Percentiles rank a stretch among this genome's conserved stretches.
Evolutionary conservation across 1,284 basidiomycete genomes (phyloP).

Genomic region (Pseudozyma tsukubaensis): DNA sequence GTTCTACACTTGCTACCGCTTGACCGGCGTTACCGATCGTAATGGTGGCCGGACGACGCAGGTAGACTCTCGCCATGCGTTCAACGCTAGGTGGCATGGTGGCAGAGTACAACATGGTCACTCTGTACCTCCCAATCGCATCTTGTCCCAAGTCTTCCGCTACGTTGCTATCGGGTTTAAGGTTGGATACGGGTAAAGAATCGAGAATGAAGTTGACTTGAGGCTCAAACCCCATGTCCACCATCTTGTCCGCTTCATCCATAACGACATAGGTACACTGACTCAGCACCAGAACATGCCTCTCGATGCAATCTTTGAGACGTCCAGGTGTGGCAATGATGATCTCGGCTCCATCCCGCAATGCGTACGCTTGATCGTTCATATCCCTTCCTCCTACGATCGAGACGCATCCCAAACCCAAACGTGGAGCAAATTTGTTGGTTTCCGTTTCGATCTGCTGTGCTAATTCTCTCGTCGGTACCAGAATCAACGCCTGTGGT

Average conservation of each 20-base stretch:
- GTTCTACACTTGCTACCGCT: constrained; percentile 97
- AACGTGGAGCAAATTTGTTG: constrained; percentile 85
- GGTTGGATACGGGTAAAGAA: constrained; percentile 83
- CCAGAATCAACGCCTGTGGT: constrained; percentile 91
- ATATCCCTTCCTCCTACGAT: constrained; percentile 94
- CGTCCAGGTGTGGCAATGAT: constrained; percentile 98
- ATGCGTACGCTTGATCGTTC: constrained; percentile 95
- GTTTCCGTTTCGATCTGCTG: constrained; percentile 96
- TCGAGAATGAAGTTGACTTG: constrained; percentile 96
- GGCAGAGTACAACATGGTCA: constrained; percentile 86
- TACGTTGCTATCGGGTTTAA: constrained; percentile 78
- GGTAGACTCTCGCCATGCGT: constrained; percentile 90
- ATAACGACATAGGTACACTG: constrained; percentile 98
- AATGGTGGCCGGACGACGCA: constrained; percentile 90
- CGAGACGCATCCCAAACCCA: constrained; percentile 92
- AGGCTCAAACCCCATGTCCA: constrained; percentile 94
- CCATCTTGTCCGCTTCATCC: constrained; percentile 99
- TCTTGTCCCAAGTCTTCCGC: constrained; percentile 62
- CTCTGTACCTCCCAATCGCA: constrained; percentile 55
- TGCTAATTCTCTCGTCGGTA: constrained; percentile 95
- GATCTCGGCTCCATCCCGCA: constrained; percentile 95
- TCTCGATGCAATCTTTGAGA: constrained; percentile 95
- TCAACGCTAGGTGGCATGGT: constrained; percentile 98
- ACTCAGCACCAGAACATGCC: constrained; percentile 90
- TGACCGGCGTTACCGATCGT: constrained; percentile 97